A percentile compares a stretch with the other conserved stretches of the same genome.
These are phyloP conservation scores for Aspergillus homomorphus DNA, from an alignment of 495 filamentous ascomycete genomes.

Conservation along the genomic window DNA sequence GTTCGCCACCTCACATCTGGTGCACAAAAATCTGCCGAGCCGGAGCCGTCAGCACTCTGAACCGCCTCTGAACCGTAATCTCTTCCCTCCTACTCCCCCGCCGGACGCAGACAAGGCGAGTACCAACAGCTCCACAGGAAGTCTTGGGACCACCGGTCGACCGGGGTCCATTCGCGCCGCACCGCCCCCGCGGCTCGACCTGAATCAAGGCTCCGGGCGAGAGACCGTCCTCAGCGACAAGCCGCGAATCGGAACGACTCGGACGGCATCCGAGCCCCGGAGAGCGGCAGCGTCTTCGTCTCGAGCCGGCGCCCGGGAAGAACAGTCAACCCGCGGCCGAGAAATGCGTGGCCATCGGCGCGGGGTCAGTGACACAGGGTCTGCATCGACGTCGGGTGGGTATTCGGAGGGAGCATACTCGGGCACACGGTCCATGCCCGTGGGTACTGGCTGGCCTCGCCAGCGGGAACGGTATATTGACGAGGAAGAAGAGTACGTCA, in stretches of 20 bases:
- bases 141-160: constrained; percentile 21
- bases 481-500: constrained; percentile 67
- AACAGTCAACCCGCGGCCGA: constrained; percentile 9
- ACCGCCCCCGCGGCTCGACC: constrained; percentile 41
- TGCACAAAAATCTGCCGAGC: constrained; percentile 76
- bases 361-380: constrained; percentile 33
- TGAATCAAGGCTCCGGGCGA: constrained; percentile 27
- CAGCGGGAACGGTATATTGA: constrained; percentile 62
- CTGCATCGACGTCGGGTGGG: constrained; percentile 34
- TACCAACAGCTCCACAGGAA: constrained; percentile 24
- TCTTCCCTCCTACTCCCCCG: constrained; percentile 94
- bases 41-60: constrained; percentile 78
- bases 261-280: constrained; percentile 54
- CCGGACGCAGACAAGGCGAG: constrained; percentile 68
- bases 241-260: constrained; percentile 49
- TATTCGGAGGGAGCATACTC: constrained; percentile 67
- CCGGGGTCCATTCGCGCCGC: constrained; percentile 33
- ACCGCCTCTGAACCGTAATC: constrained; percentile 77
- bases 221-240: constrained; percentile 30
- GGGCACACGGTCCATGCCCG: constrained; percentile 47
- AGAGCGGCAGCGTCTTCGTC: constrained; percentile 25
- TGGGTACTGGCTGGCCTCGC: constrained; percentile 33
- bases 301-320: constrained; percentile 4
- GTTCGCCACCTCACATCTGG: constrained; percentile 85
- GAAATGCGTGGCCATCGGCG: constrained; percentile 29